A percentile compares a stretch with the other conserved stretches of the same genome.
Conservation (phyloP, 2,329 filamentous ascomycete genomes). For the Emmonsiellopsis sp. region DNA sequence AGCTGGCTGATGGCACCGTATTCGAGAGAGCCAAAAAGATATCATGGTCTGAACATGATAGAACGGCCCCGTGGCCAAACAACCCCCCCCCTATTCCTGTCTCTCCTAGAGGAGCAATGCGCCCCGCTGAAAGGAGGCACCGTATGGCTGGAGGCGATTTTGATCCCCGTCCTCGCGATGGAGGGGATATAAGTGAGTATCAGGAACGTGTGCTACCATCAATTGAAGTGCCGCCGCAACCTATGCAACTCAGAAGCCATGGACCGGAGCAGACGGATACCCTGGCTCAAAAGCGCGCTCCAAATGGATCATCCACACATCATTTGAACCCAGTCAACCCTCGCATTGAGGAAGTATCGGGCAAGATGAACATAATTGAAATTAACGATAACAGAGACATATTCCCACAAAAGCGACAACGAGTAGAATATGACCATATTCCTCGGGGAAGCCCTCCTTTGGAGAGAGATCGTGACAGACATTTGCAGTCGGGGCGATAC, state of each 20-base stretch:
- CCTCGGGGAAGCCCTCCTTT: not conserved
- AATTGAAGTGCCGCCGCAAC: slow-evolving; percentile 22
- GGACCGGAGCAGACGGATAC: slow-evolving; percentile 19
- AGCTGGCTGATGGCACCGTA: slow-evolving; percentile 15
- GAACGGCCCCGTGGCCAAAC: not conserved
- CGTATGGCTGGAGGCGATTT: not conserved
- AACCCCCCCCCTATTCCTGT: not conserved
- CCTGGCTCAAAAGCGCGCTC: slow-evolving; percentile 21
- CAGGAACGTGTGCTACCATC: slow-evolving; percentile 26
- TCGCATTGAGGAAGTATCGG: slow-evolving; percentile 17
- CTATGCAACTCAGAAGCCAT: slow-evolving; percentile 16
- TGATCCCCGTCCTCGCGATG: not conserved
- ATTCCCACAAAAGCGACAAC: slow-evolving; percentile 23
- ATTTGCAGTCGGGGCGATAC: not conserved
- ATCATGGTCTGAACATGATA: not conserved
- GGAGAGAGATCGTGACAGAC: not conserved
- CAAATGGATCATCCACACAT: slow-evolving; percentile 17
- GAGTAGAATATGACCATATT: slow-evolving; percentile 19
- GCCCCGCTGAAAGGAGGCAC: not conserved
- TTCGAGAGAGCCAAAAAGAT: slow-evolving; percentile 14
- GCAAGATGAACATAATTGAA: slow-evolving; percentile 14
- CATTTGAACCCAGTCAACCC: slow-evolving; percentile 2
- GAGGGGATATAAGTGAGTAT: slow-evolving; percentile 10
- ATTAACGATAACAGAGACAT: slow-evolving; percentile 20
- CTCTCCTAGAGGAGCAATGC: not conserved